Evolutionary conservation across 352 stramenopile genomes (phyloP), one percentile per base, ranked within the genome.

Genomic region (Globisporangium cylindrosporum): DNA sequence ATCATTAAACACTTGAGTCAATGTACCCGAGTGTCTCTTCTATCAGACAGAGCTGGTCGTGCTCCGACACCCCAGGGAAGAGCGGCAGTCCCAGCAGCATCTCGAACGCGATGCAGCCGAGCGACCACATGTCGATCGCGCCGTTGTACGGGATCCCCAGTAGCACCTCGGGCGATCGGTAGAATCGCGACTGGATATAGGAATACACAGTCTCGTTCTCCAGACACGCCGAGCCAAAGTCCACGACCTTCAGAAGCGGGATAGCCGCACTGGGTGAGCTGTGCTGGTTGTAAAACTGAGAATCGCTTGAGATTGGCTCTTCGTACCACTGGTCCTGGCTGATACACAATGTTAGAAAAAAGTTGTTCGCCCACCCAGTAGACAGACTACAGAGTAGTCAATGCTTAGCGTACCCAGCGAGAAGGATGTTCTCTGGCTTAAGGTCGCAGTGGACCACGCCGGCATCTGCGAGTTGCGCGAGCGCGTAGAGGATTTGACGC

Each of bases 401-500:
- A 36, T 36, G 32, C 32, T 36, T 36, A 36, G 66, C 76, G 38
- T 64, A 75, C 75, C 73, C 70, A 22, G 70, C 71, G 9, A 99
- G 72, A 32, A 98, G 77, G 69, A 99, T 98, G 73, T 99, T 99
- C 74, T 99, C 96, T 7, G 96, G 96, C 70, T 99, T 99, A 49
- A 99, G 81, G 80, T 99, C 97, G 70, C 94, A 98, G 79, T 99
- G 96, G 64, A 99, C 98, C n/a, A 99, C 88, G 71, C 95, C 84
- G n/a, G 97, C 87, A 32, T 97, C 80, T 4, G 80, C 74, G 29
- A 98, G 78, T 62, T 92, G 94, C 8, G 75, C 70, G n/a, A 97
- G 72, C 2, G 80, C 89, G 43, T 86, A 68, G 6, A 99, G 82
- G n/a, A 98, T 91, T 76, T 99, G 96, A 56, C 89, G 86, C 15